Base-by-base conservation (phyloP, 768 basidiomycete genomes). In the Pisolithus tinctorius region DNA sequence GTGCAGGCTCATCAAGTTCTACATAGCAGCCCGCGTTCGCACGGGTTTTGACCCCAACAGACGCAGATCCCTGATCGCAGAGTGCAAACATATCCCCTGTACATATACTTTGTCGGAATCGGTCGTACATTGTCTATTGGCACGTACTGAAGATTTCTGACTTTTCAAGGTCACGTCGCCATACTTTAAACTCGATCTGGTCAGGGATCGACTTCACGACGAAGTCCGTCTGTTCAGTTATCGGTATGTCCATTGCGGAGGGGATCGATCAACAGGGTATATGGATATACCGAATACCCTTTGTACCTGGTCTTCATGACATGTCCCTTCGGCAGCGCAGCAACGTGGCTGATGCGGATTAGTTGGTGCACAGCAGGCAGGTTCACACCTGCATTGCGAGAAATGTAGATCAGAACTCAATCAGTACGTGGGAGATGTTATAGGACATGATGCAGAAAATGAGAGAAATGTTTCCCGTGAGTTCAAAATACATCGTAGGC, bases 1-100 rank as follows among this genome's bases (percentile, higher is more conserved):
- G 65, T 17, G 76, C 70, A 11, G 74, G 63, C 62, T 88, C 86
- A 48, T 79, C 70, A 25, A 87, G 62, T 53, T 82, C 79, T n/a
- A 47, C 31, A 17, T 36, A 37, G 29, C 45, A 30, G 36, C n/a
- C 7, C 20, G 20, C 9, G n/a, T 25, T 8, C 14, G n/a, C 17
- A 41, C 3, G 40, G 17, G 40, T 41, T 9, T 46, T 36, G 17
- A n/a, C 45, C 2, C 5, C 20, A 1, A 56, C 45, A 27, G 58
- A 45, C 45, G 38, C 29, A 46, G 54, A 48, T n/a, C 55, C 58
- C 23, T 58, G 64, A 36, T 80, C 75, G 54, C 83, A 84, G 54
- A 76, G 76, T 25, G 71, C 66, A 62, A 88, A 86, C 86, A 88
- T 87, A 60, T 84, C 76, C 26, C 75, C 85, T 86, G 62, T 47